Evolutionary conservation across 2,329 filamentous ascomycete species (phyloP).

Genomic region (Aspergillus sp.): DNA sequence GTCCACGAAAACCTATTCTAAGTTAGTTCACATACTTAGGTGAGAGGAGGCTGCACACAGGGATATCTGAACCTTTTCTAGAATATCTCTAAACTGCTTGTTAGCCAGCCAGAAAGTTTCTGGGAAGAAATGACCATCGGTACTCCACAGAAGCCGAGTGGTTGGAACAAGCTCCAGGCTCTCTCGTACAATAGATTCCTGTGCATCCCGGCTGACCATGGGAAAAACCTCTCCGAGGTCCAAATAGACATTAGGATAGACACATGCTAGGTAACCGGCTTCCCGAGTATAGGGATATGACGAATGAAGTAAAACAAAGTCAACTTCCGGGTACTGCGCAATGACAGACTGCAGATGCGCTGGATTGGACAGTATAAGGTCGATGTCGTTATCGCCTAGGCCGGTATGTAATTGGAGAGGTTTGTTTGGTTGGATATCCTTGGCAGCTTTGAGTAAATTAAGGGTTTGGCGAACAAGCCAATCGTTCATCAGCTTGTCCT

Average conservation of each 20-base stretch:
- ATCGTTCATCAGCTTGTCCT: slow-evolving; percentile 67
- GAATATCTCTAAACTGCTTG: slow-evolving; percentile 67
- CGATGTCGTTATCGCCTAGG: slow-evolving; percentile 76
- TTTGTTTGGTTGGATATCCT: slow-evolving; percentile 53
- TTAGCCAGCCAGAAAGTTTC: slow-evolving; percentile 76
- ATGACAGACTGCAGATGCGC: slow-evolving; percentile 74
- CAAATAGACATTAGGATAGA: slow-evolving; percentile 77
- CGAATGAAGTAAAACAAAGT: slow-evolving; percentile 76
- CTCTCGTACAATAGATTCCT: slow-evolving; percentile 68
- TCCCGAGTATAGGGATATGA: slow-evolving; percentile 80
- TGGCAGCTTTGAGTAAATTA: slow-evolving; percentile 52
- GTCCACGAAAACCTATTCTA: slow-evolving; percentile 60
- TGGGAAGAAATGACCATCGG: slow-evolving; percentile 75
- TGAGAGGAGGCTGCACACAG: slow-evolving; percentile 18
- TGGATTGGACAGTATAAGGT: slow-evolving; percentile 68
- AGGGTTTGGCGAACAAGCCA: slow-evolving; percentile 66
- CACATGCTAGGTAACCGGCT: slow-evolving; percentile 72
- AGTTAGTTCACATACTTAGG: not conserved
- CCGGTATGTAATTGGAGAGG: slow-evolving; percentile 84
- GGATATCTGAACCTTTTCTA: slow-evolving; percentile 58
- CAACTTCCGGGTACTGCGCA: slow-evolving; percentile 64
- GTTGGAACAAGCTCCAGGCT: slow-evolving; percentile 73
- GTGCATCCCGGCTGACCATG: slow-evolving; percentile 71
- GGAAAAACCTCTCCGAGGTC: slow-evolving; percentile 84
- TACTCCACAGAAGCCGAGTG: slow-evolving; percentile 76